Base-by-base conservation (phyloP, 495 filamentous ascomycete genomes). In the Lasiosphaeris hirsuta region DNA sequence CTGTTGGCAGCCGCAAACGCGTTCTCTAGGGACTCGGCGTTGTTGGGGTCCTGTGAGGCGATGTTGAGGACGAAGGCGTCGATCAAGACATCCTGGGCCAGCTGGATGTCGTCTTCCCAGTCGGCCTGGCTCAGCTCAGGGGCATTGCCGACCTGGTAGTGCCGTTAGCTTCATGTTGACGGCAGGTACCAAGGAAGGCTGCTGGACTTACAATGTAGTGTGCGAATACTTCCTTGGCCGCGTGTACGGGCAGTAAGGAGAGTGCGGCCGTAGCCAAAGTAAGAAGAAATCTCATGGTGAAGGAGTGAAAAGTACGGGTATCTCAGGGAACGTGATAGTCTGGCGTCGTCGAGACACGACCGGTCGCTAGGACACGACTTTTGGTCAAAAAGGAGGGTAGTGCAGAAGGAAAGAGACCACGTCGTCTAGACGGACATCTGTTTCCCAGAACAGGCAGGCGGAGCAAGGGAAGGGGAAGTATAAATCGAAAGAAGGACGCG, bases 1-100 rank as follows among this genome's bases (percentile, higher is more conserved):
- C 39, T 45, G 14, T 42, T 39, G n/a, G 71, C 72, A 40, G 58
- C 63, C 37, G 69, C 57, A 59, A 73, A 75, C 15, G 72, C 65
- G 19, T 63, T 60, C 14, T 67, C 58, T 4, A 81, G 55, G 1
- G 66, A 13, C 7, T 6, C 11, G 19, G 36, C 60, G 51, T 42
- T 68, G 11, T 49, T 60, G 5, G 66, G 49, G 59, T 69, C 73
- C 40, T 61, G 59, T 19, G 30, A 30, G 51, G 66, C 69, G 15
- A 72, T 59, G 11, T 75, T 73, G 0, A 75, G 61, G 34, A 68
- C 48, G 33, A 51, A 51, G 33, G 30, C 30, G 48, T 51, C 48
- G 33, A 51, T 51, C n/a, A n/a, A 10, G 69, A 68, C 57, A 11
- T 55, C 60, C 38, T 59, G 45, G 10, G 70, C 72, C 36, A 66